phyloP scores from a whole-genome alignment of 106 monocot genomes.

The Allium fistulosum region DNA sequence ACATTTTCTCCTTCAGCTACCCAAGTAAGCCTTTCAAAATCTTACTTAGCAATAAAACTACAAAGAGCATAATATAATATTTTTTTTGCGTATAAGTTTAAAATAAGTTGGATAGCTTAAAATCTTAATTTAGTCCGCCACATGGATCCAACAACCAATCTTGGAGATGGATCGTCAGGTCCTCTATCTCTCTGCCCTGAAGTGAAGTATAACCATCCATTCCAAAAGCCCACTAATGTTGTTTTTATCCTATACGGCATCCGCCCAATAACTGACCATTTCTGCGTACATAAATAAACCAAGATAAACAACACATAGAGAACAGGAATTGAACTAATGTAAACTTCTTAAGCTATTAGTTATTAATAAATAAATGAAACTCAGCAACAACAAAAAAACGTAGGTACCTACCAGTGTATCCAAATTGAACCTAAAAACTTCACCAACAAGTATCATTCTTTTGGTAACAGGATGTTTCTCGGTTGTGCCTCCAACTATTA shows the following conservation, averaged over 20 bases:
- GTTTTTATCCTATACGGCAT: constrained; percentile 93
- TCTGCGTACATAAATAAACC: constrained; percentile 17
- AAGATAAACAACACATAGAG: background rate
- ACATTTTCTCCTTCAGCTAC: no score
- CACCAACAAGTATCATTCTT: constrained; percentile 84
- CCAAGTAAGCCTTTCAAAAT: no score
- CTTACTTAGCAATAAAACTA: no score
- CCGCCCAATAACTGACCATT: constrained; percentile 73
- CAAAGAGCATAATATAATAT: no score
- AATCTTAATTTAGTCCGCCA: constrained; percentile 53
- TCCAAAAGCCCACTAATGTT: constrained; percentile 65
- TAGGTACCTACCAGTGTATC: constrained; percentile 31
- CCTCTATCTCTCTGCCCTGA: constrained; percentile 84
- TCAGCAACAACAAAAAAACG: no score
- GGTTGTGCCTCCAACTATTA: constrained; percentile 80
- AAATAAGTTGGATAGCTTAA: background rate
- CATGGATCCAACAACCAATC: constrained; percentile 60
- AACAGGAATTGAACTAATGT: background rate
- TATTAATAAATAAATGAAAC: no score
- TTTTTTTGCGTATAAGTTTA: no score
- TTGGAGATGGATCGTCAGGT: constrained; percentile 58
- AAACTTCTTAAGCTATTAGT: background rate
- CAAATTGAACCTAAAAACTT: constrained; percentile 61
- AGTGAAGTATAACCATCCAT: constrained; percentile 88
- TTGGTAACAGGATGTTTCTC: constrained; percentile 76